Evolutionary conservation across 2,329 filamentous ascomycete genomes (phyloP), one percentile per base, ranked within the genome.

Genomic region (Aspergillus viridinutans): DNA sequence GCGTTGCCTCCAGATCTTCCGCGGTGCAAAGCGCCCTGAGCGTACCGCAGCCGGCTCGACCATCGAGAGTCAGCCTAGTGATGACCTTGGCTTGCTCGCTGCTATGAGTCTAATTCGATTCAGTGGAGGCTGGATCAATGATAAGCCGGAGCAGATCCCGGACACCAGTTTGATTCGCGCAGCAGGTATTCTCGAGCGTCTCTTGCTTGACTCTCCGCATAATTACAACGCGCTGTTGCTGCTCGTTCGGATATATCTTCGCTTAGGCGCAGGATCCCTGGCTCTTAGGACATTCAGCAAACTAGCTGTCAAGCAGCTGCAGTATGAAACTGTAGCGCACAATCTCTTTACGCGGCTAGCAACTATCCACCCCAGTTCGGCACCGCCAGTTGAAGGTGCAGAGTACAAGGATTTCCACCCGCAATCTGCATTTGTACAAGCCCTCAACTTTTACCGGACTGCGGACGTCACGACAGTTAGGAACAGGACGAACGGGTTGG

Each of bases 291-390:
- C 69, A 10, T 80, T 80, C 62, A 68, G 70, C 58, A 75, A 73
- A 56, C 71, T 81, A 20, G 76, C 75, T 17, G 70, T 80, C 52
- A 81, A 80, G 61, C 78, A 81, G 53, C 62, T 80, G 57, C 78
- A 81, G 63, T 77, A 73, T 60, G 77, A 80, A 60, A 76, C 74
- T 20, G 73, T 80, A 48, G 74, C 76, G 6, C 78, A 80, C 65
- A 74, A 77, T 43, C 64, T 80, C 12, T 76, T 77, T 59, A 79
- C 78, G 0, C 76, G 78, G 21, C 71, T 81, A 43, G 74, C 76
- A 28, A 76, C 75, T 1, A 72, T 80, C 23, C 78, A 81, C 57
- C 78, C 78, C 38, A 71, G 75, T 50, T 67, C 72, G 26, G 73
- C 69, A 14, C 74, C 75, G 4, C 72, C 75, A 1, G 67, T 72